These are phyloP conservation scores for Tolypocladium capitatum DNA, from an alignment of 2,329 filamentous ascomycete genomes.

Conservation along the genomic window DNA sequence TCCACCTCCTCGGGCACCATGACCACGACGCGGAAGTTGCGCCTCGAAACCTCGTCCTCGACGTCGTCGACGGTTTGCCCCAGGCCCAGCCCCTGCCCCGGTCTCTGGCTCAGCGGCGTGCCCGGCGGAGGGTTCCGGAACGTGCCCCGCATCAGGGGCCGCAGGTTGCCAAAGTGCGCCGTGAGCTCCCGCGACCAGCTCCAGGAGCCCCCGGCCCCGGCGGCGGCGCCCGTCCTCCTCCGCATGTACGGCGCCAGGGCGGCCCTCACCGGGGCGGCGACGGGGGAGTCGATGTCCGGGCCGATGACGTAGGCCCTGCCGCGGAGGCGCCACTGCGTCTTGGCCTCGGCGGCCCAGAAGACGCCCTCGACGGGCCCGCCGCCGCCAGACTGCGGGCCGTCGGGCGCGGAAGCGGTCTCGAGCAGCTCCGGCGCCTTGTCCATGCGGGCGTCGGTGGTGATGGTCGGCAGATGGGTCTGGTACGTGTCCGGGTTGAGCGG, in stretches of 20 bases:
- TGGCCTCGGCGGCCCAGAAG: slow-evolving; percentile 61
- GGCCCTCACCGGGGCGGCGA: slow-evolving; percentile 37
- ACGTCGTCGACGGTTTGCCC: slow-evolving; percentile 58
- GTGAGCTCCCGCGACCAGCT: slow-evolving; percentile 70
- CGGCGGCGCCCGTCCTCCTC: slow-evolving; percentile 16
- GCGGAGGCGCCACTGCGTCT: slow-evolving; percentile 74
- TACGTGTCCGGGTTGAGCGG: slow-evolving; percentile 55
- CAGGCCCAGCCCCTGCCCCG: slow-evolving; percentile 27
- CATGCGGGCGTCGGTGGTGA: slow-evolving; percentile 86
- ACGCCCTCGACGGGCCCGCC: slow-evolving; percentile 68
- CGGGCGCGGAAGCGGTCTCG: not conserved
- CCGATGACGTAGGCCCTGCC: slow-evolving; percentile 67
- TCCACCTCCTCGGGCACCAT: slow-evolving; percentile 71
- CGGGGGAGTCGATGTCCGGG: slow-evolving; percentile 43
- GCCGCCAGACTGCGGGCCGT: slow-evolving; percentile 33
- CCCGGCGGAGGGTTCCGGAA: slow-evolving; percentile 65
- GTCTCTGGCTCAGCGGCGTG: slow-evolving; percentile 37
- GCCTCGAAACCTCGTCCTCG: slow-evolving; percentile 55
- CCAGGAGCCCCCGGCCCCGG: slow-evolving; percentile 47
- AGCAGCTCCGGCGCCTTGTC: slow-evolving; percentile 65
- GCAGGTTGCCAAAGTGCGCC: slow-evolving; percentile 80
- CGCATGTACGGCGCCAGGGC: slow-evolving; percentile 52
- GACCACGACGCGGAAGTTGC: slow-evolving; percentile 72
- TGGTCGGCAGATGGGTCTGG: slow-evolving; percentile 64
- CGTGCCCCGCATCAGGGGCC: slow-evolving; percentile 63